Conservation (phyloP, 169 alveolate species). For the Plasmodium chabaudi region DNA sequence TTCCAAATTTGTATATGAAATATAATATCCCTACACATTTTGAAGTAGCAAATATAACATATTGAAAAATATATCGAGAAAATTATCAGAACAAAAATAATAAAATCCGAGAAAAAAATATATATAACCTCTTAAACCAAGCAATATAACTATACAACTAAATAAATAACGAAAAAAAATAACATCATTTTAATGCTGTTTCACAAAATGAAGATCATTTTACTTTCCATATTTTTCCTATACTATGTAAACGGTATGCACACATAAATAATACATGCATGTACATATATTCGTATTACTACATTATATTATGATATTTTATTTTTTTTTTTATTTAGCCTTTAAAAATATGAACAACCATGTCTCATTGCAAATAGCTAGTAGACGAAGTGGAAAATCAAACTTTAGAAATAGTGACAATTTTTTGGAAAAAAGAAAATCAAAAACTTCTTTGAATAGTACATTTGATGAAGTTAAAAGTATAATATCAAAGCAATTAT, state of each 20-base stretch:
- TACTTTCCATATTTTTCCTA: constrained; percentile 28
- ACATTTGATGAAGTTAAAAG: constrained; percentile 44
- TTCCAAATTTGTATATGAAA: no score
- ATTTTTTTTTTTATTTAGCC: constrained; percentile 12
- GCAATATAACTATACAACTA: background rate
- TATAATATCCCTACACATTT: no score
- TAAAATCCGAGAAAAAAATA: background rate
- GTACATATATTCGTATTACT: background rate
- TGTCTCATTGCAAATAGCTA: background rate
- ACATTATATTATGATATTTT: background rate
- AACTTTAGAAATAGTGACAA: background rate
- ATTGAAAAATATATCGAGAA: no score
- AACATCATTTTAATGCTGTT: background rate
- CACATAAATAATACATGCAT: background rate
- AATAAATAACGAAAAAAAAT: background rate
- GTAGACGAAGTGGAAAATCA: background rate
- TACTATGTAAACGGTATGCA: constrained; percentile 30
- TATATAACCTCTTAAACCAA: background rate
- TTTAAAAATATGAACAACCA: constrained; percentile 21
- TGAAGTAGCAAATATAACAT: no score
- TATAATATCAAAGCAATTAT: constrained; percentile 53
- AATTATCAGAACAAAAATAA: no score
- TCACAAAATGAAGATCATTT: constrained; percentile 11
- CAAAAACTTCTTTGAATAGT: constrained; percentile 17
- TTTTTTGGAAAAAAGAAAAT: background rate